Evolutionary conservation across 2,329 filamentous ascomycete genomes (phyloP), one percentile per base, ranked within the genome.

Genomic region (Aspergillus sp.): DNA sequence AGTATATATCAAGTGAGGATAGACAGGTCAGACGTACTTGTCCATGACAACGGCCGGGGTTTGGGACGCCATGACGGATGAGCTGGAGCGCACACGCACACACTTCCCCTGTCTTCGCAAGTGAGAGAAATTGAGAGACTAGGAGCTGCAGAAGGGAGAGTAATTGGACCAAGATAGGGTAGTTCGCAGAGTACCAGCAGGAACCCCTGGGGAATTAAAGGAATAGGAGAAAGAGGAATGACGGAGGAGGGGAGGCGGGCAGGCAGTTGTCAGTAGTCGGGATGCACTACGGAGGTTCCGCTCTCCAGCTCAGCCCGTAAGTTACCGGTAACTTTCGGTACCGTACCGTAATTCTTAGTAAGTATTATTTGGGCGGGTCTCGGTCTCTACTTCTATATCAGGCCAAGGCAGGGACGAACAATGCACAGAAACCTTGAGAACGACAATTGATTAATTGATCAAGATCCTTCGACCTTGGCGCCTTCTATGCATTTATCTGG

Each of bases 31-130:
- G 67, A 85, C 92, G 81, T 89, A 97, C 95, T 99, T 99, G 95
- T 99, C 95, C 94, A 99, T 99, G 92, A 99, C 95, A 97, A 99
- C 95, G 91, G 95, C 95, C 73, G 95, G 95, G 77, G 95, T 98
- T 87, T 98, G 94, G 82, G 90, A 90, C 76, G 95, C 94, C 95
- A 99, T 99, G 64, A 71, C 76, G 72, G 62, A 61, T 59, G 55
- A 55, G 49, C 57, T 64, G 60, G 56, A 60, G 58, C 57, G 54
- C 62, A 59, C 60, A 55, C 36, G 36, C 36, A 54, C 63, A 62
- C 56, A 55, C 58, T 62, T 54, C 62, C 65, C 61, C 55, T 63
- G 50, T 61, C 42, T 52, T 62, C 61, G 42, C 57, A 58, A 56
- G 59, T 56, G 54, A 49, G 45, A 46, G 47, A 29, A 18, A 36